A percentile compares a stretch with the other conserved stretches of the same genome.
phyloP scores from a whole-genome alignment of 2,329 filamentous ascomycete species.

The Ophiostoma novo-ulmi region DNA sequence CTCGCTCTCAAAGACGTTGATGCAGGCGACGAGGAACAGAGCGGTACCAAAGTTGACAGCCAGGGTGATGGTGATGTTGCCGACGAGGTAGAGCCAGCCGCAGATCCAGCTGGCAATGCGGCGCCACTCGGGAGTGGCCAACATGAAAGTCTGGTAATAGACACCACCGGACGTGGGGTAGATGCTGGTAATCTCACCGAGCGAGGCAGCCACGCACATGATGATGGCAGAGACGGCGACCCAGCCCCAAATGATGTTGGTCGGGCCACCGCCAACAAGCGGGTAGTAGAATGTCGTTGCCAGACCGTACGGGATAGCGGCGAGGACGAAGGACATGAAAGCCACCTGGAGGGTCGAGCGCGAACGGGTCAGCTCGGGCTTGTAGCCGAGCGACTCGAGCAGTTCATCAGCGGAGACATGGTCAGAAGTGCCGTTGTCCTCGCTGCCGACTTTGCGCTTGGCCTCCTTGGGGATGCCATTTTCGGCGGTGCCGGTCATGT shows the following conservation, averaged over 20 bases:
- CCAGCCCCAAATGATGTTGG: slow-evolving; percentile 18
- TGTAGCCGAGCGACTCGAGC: slow-evolving; percentile 15
- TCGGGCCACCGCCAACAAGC: slow-evolving; percentile 11
- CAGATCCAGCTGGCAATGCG: slow-evolving; percentile 15
- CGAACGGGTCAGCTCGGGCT: slow-evolving; percentile 7
- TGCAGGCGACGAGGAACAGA: slow-evolving; percentile 15
- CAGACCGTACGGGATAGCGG: slow-evolving; percentile 11
- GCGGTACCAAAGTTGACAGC: slow-evolving; percentile 14
- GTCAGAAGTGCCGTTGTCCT: slow-evolving; percentile 4
- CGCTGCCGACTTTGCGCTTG: slow-evolving; percentile 12
- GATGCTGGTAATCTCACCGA: slow-evolving; percentile 14
- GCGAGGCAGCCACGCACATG: slow-evolving; percentile 12
- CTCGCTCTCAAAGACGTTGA: slow-evolving; percentile 18
- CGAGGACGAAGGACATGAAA: slow-evolving; percentile 15
- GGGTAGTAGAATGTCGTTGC: slow-evolving; percentile 14
- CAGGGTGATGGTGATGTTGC: slow-evolving; percentile 16
- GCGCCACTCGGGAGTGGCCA: not conserved
- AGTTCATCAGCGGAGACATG: slow-evolving; percentile 12
- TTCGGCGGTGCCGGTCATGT: not conserved
- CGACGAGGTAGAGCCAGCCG: slow-evolving; percentile 15
- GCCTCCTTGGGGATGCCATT: not conserved
- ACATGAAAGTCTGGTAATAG: slow-evolving; percentile 16
- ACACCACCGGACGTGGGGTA: slow-evolving; percentile 15
- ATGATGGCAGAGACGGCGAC: slow-evolving; percentile 10
- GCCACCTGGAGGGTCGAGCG: slow-evolving; percentile 16